phyloP scores from a whole-genome alignment of 306 rosid species.

The Quercus alba region DNA sequence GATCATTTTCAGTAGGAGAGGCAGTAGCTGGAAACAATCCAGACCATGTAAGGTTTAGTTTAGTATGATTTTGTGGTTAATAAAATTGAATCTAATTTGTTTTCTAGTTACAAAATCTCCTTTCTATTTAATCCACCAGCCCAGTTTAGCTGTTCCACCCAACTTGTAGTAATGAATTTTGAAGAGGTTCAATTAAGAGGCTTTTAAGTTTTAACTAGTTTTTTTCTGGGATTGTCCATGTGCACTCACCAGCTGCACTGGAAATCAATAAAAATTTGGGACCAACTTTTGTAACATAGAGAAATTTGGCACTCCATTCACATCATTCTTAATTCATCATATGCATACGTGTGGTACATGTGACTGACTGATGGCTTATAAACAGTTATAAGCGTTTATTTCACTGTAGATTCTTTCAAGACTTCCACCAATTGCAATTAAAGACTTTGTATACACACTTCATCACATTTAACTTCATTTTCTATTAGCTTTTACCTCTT shows the following conservation, averaged over 20 bases:
- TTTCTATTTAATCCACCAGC: too few relatives aligned
- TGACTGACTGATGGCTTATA: not conserved
- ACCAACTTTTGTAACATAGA: too few relatives aligned
- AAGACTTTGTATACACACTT: not conserved
- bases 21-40: conserved; percentile 30
- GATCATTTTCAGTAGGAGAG: conserved; percentile 30
- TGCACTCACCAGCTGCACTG: not conserved
- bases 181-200: not conserved
- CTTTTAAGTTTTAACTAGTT: not conserved
- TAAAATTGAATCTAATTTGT: not conserved
- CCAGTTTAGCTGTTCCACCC: too few relatives aligned
- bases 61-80: not conserved
- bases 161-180: not conserved
- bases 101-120: not conserved
- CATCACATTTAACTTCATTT: too few relatives aligned
- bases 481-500: not conserved
- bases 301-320: not conserved
- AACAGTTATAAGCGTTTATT: not conserved
- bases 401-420: not conserved
- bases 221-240: not conserved
- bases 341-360: not conserved
- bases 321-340: not conserved
- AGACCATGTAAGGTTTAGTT: conserved; percentile 10
- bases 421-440: not conserved
- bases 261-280: not conserved